These are phyloP conservation scores for Lipomyces starkeyi DNA, from an alignment of 805 yeast species.

Conservation along the genomic window DNA sequence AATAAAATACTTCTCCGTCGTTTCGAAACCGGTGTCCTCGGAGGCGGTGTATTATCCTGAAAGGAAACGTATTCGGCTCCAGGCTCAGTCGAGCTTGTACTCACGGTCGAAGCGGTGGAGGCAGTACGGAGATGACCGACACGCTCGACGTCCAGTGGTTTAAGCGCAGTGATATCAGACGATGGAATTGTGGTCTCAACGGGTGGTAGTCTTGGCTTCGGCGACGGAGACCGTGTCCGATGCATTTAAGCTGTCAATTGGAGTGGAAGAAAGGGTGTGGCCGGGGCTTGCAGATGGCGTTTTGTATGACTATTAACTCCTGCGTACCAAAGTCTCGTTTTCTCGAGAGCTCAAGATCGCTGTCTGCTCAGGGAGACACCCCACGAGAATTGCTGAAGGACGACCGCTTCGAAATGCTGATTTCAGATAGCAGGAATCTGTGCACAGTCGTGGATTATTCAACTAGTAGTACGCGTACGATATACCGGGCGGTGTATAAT, in stretches of 20 bases:
- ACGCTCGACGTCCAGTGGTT: neutral
- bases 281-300: neutral
- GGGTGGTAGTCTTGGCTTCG: neutral
- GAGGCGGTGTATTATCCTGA: conserved; percentile 17
- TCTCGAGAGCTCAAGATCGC: neutral
- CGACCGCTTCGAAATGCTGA: neutral
- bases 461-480: too few species aligned
- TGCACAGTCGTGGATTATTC: neutral
- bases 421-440: neutral
- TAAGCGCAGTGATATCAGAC: neutral
- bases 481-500: too few species aligned
- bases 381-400: neutral
- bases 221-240: neutral
- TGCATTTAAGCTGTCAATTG: conserved; percentile 7
- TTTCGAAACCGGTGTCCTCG: conserved; percentile 12
- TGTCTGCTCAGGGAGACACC: neutral
- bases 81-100: conserved; percentile 4
- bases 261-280: neutral
- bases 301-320: neutral
- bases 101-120: neutral
- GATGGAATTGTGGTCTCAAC: neutral
- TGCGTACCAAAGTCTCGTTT: too few species aligned
- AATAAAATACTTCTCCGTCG: conserved; percentile 9
- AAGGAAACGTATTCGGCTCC: conserved; percentile 19
- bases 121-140: neutral